Evolutionary conservation across 768 basidiomycete genomes (phyloP), one percentile per base, ranked within the genome.

Genomic region (Chiua virens): DNA sequence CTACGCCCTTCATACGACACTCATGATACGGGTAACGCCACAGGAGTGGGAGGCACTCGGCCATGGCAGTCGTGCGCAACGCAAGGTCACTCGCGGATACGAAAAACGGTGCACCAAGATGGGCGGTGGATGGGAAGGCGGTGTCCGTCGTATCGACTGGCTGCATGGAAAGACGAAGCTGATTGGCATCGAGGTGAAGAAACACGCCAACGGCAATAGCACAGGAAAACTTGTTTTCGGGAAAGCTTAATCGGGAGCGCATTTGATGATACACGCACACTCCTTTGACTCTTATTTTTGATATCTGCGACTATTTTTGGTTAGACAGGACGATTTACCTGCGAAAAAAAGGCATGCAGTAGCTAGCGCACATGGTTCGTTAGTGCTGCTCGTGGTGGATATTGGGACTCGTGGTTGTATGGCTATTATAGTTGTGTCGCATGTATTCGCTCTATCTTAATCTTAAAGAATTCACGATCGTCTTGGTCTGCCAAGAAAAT

Each of bases 101-200:
- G 80, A 86, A 63, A 75, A 75, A 54, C 72, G 86, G 28, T 87
- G 86, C 52, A 69, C 72, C 49, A 75, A 73, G 56, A 75, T 79
- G 83, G 83, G 83, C 23, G 84, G 80, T 2, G 83, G 82, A 13
- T 85, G 83, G 84, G 82, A 85, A 23, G 75, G 75, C 18, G 86
- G 86, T n/a, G 81, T 88, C 25, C 75, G 83, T 41, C 71, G 86
- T 44, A 65, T 87, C 14, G 86, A 87, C 68, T 86, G 81, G 77
- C 71, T 87, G 40, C 80, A 80, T 18, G 75, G 78, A 28, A 85
- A 82, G 61, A 83, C 80, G 28, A 69, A 73, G 41, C 62, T 87
- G 34, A 72, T 82, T 28, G 86, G 86, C 22, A 74, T 87, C 53
- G 83, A 85, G 59, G 74, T 83, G 52, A 75, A 78, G 59, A 81